A percentile compares a stretch with the other conserved stretches of the same genome.
Conservation (phyloP, 2,329 filamentous ascomycete genomes). For the Aureobasidium sp. region DNA sequence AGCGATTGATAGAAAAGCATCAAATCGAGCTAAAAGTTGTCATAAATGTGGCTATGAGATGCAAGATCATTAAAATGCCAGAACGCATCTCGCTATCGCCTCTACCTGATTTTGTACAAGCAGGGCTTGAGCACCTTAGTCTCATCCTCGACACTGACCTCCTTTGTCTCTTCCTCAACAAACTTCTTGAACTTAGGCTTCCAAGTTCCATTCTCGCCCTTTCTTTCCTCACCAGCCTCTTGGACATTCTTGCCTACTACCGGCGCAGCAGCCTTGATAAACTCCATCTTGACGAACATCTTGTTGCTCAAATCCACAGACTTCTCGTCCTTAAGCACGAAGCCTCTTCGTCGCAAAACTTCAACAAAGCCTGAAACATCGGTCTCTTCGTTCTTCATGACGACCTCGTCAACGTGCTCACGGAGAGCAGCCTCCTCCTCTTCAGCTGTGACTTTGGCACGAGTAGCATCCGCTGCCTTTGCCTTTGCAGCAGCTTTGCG, state of each 20-base stretch:
- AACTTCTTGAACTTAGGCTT: slow-evolving; percentile 46
- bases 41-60: neutral
- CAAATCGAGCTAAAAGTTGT: neutral
- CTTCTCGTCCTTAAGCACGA: slow-evolving; percentile 61
- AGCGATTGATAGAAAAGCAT: slow-evolving; percentile 28
- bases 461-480: slow-evolving; percentile 26
- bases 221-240: slow-evolving; percentile 27
- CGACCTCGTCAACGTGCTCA: slow-evolving; percentile 57
- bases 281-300: slow-evolving; percentile 98
- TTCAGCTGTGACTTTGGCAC: slow-evolving; percentile 43
- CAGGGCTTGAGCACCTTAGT: slow-evolving; percentile 85
- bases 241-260: slow-evolving; percentile 64
- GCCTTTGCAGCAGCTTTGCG: slow-evolving; percentile 41
- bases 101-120: slow-evolving; percentile 80
- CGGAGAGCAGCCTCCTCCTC: slow-evolving; percentile 49
- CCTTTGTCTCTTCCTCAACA: slow-evolving; percentile 48
- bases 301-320: slow-evolving; percentile 80
- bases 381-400: slow-evolving; percentile 60
- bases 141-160: slow-evolving; percentile 50
- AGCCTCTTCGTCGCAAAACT: slow-evolving; percentile 70
- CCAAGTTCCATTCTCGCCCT: slow-evolving; percentile 25
- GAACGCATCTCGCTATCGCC: neutral
- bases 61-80: neutral
- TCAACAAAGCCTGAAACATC: slow-evolving; percentile 83
- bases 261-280: slow-evolving; percentile 73